A percentile compares a stretch with the other conserved stretches of the same genome.
These are phyloP conservation scores for Trichoderma sp. DNA, from an alignment of 2,329 filamentous ascomycete species.

Conservation along the genomic window DNA sequence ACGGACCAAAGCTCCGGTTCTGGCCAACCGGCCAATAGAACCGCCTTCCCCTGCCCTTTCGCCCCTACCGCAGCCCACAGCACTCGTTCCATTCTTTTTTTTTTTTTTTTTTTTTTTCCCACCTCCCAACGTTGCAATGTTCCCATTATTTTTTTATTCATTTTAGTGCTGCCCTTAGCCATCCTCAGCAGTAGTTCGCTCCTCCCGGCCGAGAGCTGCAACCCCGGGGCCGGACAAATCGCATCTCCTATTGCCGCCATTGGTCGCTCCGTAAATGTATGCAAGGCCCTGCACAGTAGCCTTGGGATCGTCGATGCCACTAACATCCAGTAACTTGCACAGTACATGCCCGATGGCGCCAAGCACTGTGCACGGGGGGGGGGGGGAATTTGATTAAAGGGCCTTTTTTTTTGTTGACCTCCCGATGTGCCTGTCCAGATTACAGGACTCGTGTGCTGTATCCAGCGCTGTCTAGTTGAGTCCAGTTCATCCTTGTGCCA, in stretches of 20 bases:
- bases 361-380: not conserved
- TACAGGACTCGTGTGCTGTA: no score
- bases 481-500: no score
- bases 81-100: no score
- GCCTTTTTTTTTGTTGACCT: no score
- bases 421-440: no score
- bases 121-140: no score
- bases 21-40: not conserved
- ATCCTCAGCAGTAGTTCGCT: not conserved
- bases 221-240: slow-evolving; percentile 1
- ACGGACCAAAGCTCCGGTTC: not conserved
- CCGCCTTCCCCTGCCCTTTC: not conserved
- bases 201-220: slow-evolving; percentile 6
- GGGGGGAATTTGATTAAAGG: no score
- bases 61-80: no score
- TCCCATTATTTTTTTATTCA: not conserved
- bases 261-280: not conserved
- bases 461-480: no score
- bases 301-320: slow-evolving; percentile 6
- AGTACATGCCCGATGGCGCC: not conserved
- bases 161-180: not conserved
- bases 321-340: not conserved
- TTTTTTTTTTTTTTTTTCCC: no score
- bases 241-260: not conserved
- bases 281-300: not conserved